Base-by-base conservation (phyloP, 768 basidiomycete genomes). In the Fistulinella prunicolor region DNA sequence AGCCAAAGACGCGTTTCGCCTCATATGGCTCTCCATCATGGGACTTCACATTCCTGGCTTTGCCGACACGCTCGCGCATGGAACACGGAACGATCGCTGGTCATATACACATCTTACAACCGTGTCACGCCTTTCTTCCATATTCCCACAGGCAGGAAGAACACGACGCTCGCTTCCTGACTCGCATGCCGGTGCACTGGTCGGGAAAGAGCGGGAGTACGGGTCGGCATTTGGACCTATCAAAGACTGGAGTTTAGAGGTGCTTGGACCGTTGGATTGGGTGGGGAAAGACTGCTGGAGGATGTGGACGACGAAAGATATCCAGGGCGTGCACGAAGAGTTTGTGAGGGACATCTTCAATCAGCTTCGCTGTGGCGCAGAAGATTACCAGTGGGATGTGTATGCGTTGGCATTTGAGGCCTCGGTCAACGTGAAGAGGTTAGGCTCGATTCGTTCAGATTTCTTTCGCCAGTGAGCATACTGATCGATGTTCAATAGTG, bases 1-100 rank as follows among this genome's bases (percentile, higher is more conserved):
- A 22, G 78, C 79, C 0, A 81, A 79, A 67, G 56, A 76, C 34
- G 71, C 74, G 7, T 81, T 92, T 54, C 80, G 89, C 4, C 60
- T 82, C 37, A 76, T 79, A 20, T 91, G 85, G 85, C 69, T 93
- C 10, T 81, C 82, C 7, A 70, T 85, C 58, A 65, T 84, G 30
- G 88, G 90, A 19, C 74, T 91, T 23, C 77, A 84, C 56, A 69
- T 89, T 23, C 89, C 90, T 35, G 86, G 85, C 1, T 76, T 89
- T 57, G 59, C 72, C 21, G 54, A 66, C 19, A 72, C 72, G 3
- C 55, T 81, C 38, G 68, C 71, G 2, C 51, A 53, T 26, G 62
- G 68, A 28, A 71, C 76, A 45, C 77, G 76, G 73, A 86, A 89
- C 64, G 88, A 89, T 59, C 73, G 83, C 45, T 91, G 87, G 87